A percentile compares a stretch with the other conserved stretches of the same genome.
Conservation (phyloP, 306 rosid species). For the Dalbergia cochinchinensis region DNA sequence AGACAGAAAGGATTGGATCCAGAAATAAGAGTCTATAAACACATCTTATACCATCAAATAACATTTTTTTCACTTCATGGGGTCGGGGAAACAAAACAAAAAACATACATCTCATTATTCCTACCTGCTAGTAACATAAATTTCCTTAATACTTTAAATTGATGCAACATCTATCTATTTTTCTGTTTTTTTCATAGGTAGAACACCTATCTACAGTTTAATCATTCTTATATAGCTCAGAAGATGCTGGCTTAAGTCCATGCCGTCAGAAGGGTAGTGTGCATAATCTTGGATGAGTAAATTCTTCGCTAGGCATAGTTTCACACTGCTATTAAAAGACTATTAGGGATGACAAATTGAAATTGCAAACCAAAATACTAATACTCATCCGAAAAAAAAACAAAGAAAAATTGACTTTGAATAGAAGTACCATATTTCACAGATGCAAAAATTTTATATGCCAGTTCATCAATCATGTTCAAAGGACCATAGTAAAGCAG, state of each 20-base stretch:
- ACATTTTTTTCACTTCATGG: too few species aligned
- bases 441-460: not conserved
- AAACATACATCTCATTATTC: too few species aligned
- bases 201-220: too few species aligned
- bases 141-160: too few species aligned
- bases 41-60: too few species aligned
- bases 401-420: not conserved
- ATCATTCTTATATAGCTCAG: not conserved
- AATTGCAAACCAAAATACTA: conserved; percentile 7
- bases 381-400: not conserved
- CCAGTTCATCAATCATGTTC: not conserved
- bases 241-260: not conserved
- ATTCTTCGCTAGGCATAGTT: not conserved
- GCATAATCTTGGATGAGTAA: not conserved
- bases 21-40: too few species aligned
- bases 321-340: not conserved
- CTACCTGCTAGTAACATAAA: too few species aligned
- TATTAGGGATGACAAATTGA: conserved; percentile 4
- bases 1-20: too few species aligned
- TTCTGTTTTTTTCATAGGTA: too few species aligned
- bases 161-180: too few species aligned
- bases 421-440: conserved; percentile 23
- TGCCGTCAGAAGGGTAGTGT: not conserved
- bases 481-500: not conserved
- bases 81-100: too few species aligned